A percentile compares a stretch with the other conserved stretches of the same genome.
Evolutionary conservation across 148 eudicot genomes (phyloP).

Genomic region (Spergularia bocconei): DNA sequence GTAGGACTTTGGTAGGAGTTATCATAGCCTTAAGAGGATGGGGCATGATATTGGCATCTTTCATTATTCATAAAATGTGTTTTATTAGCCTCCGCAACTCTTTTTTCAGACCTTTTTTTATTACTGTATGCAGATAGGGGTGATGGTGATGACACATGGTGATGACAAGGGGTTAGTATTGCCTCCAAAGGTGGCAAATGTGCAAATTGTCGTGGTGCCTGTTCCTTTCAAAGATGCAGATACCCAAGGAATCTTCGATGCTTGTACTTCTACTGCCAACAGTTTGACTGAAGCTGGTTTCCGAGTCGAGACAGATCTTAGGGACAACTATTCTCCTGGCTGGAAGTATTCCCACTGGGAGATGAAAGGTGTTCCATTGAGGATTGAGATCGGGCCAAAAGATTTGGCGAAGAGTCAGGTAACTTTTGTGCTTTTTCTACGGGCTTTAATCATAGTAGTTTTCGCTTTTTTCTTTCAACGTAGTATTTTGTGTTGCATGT

Average conservation of each 20-base stretch:
- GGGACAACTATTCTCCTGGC: conserved; percentile 97
- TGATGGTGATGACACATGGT: conserved; percentile 99
- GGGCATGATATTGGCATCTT: not conserved
- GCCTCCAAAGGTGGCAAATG: conserved; percentile 91
- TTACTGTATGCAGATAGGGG: conserved; percentile 69
- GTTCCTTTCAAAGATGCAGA: conserved; percentile 95
- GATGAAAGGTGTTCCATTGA: conserved; percentile 95
- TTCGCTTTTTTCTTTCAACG: not conserved
- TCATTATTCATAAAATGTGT: not conserved
- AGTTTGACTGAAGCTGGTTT: conserved; percentile 63
- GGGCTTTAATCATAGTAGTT: too few relatives aligned
- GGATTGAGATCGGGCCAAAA: conserved; percentile 97
- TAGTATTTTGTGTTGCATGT: not conserved
- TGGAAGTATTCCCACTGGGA: conserved; percentile 99
- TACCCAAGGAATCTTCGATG: conserved; percentile 66
- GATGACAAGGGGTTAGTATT: conserved; percentile 96
- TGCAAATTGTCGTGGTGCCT: conserved; percentile 86
- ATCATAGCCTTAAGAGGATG: not conserved
- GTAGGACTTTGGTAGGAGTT: not conserved
- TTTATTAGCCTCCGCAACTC: not conserved
- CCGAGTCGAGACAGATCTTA: conserved; percentile 74
- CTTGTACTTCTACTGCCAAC: conserved; percentile 64
- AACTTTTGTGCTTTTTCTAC: not conserved
- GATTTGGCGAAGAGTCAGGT: conserved; percentile 94
- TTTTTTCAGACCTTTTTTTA: not conserved